Percentiles rank a stretch among this genome's conserved stretches.
Evolutionary conservation across 2,329 filamentous ascomycete species (phyloP).

Genomic region (Nemania abortiva): DNA sequence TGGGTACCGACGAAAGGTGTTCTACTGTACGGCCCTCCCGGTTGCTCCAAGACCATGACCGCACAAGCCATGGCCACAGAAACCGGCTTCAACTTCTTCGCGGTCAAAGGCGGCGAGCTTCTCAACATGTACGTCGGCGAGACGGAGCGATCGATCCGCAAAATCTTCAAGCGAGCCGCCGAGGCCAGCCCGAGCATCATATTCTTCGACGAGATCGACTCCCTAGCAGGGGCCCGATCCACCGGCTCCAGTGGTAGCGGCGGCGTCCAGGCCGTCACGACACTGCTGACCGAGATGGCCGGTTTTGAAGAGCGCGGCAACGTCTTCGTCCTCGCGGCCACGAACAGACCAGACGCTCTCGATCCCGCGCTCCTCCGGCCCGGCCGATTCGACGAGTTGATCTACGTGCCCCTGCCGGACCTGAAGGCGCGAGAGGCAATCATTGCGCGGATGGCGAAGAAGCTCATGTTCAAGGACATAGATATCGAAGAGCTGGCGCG

Average conservation of each 20-base stretch:
- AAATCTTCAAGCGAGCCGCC: conserved; percentile 86
- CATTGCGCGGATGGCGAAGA: conserved; percentile 73
- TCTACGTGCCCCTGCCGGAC: conserved; percentile 89
- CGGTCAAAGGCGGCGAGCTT: conserved; percentile 92
- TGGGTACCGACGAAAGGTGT: conserved; percentile 80
- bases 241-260: conserved; percentile 53
- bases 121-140: conserved; percentile 98
- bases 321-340: conserved; percentile 89
- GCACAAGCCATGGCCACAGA: conserved; percentile 93
- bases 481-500: conserved; percentile 73
- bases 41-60: conserved; percentile 93
- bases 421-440: conserved; percentile 80
- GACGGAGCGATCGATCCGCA: conserved; percentile 86
- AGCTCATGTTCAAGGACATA: conserved; percentile 73
- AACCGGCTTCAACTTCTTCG: conserved; percentile 91
- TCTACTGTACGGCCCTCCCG: conserved; percentile 90
- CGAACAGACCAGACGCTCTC: conserved; percentile 87
- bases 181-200: conserved; percentile 92
- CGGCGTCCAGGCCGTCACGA: conserved; percentile 86
- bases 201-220: conserved; percentile 97
- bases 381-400: conserved; percentile 84
- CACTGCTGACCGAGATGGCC: conserved; percentile 94
- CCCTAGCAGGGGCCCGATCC: conserved; percentile 72
- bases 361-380: conserved; percentile 88
- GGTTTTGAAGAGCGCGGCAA: conserved; percentile 87